Conservation (phyloP, 345 rosid genomes). For the Heritiera fomes region DNA sequence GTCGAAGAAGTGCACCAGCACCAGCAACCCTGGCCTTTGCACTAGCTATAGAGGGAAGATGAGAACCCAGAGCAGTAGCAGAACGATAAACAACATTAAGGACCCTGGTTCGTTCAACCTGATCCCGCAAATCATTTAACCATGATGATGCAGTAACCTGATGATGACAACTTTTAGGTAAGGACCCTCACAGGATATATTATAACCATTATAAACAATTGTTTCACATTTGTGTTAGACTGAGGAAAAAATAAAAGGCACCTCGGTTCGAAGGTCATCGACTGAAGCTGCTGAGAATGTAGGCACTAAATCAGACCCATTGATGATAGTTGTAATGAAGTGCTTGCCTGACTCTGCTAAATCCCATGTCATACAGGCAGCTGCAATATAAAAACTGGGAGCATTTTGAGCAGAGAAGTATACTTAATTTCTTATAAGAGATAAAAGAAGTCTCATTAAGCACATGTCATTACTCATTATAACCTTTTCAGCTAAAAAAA, state of each 20-base stretch:
- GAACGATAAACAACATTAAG: constrained; percentile 89
- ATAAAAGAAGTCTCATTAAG: not conserved
- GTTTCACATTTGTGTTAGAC: not conserved
- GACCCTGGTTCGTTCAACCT: constrained; percentile 84
- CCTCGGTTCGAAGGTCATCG: constrained; percentile 96
- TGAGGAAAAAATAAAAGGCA: constrained; percentile 28
- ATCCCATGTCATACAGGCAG: constrained; percentile 99
- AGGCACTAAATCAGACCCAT: constrained; percentile 97
- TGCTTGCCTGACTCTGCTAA: constrained; percentile 98
- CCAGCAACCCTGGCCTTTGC: constrained; percentile 96
- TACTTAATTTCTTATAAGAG: not conserved
- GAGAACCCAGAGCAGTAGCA: constrained; percentile 93
- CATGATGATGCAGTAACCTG: constrained; percentile 97
- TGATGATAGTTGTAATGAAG: constrained; percentile 72
- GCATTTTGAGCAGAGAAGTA: constrained; percentile 24
- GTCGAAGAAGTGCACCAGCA: constrained; percentile 87
- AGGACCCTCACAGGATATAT: constrained; percentile 9
- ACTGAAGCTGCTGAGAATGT: constrained; percentile 89
- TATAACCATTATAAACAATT: not conserved
- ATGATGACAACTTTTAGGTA: constrained; percentile 21
- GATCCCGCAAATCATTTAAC: constrained; percentile 92
- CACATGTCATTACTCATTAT: not conserved
- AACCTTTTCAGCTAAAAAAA: constrained; percentile 6
- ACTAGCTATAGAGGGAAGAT: constrained; percentile 84
- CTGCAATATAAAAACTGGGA: constrained; percentile 46